These are phyloP conservation scores for Clonostachys rhizophaga DNA, from an alignment of 2,329 filamentous ascomycete genomes.

Conservation along the genomic window DNA sequence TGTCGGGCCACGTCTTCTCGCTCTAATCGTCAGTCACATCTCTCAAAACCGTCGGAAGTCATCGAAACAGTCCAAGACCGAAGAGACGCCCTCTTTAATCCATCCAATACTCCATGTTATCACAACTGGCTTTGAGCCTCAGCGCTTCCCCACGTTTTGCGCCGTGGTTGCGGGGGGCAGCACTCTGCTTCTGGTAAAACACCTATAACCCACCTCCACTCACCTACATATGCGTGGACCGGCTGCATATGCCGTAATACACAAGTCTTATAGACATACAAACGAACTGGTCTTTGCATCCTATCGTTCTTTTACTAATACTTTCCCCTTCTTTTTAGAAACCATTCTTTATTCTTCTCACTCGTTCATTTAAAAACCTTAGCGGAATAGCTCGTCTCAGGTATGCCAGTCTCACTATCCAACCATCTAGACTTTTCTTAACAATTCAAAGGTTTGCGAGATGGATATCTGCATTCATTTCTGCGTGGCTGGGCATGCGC, in stretches of 20 bases:
- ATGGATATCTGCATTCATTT: constrained; percentile 54
- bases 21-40: constrained; percentile 45
- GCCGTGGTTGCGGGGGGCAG: constrained; percentile 55
- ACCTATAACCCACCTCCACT: neutral
- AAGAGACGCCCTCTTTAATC: constrained; percentile 19
- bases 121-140: constrained; percentile 43
- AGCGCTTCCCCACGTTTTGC: constrained; percentile 59
- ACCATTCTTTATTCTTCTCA: too few relatives aligned
- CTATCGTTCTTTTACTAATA: too few relatives aligned
- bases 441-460: constrained; percentile 30
- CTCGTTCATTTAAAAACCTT: too few relatives aligned
- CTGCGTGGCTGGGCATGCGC: constrained; percentile 51
- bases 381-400: too few relatives aligned
- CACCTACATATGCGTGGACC: too few relatives aligned
- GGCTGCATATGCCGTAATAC: too few relatives aligned
- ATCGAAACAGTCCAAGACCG: constrained; percentile 15
- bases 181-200: constrained; percentile 53
- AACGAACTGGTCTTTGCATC: too few relatives aligned
- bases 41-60: constrained; percentile 26
- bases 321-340: too few relatives aligned
- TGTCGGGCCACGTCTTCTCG: constrained; percentile 51
- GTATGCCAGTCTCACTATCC: too few relatives aligned
- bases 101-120: constrained; percentile 30
- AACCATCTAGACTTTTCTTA: too few relatives aligned
- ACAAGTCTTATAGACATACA: too few relatives aligned